Conservation (phyloP, 148 eudicot species). For the Chenopodium berlandieri region DNA sequence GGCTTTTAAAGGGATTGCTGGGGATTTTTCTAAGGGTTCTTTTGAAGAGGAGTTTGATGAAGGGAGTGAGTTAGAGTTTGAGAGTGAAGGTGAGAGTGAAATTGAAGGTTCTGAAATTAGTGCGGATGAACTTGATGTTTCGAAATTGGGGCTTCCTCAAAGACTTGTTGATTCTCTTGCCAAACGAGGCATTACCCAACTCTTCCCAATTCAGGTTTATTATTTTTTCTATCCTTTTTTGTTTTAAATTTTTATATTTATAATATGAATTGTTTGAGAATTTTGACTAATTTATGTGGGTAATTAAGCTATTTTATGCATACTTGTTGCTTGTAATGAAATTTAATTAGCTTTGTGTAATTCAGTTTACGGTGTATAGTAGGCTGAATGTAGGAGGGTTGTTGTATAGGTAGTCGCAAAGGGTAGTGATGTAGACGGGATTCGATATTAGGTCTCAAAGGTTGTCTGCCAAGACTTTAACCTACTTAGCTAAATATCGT, state of each 20-base stretch:
- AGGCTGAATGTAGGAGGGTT: neutral
- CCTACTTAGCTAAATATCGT: neutral
- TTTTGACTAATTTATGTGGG: no score
- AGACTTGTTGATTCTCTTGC: slow-evolving; percentile 63
- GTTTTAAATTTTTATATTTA: neutral
- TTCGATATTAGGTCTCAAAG: neutral
- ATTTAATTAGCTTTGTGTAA: neutral
- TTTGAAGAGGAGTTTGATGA: slow-evolving; percentile 28
- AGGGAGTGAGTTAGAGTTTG: slow-evolving; percentile 25
- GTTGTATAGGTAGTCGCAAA: neutral
- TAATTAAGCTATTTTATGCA: neutral
- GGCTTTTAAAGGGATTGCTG: slow-evolving; percentile 65
- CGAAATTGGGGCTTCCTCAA: slow-evolving; percentile 65
- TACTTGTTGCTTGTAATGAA: neutral
- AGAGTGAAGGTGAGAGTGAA: slow-evolving; percentile 30
- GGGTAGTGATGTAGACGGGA: neutral
- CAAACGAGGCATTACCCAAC: slow-evolving; percentile 69
- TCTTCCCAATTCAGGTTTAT: slow-evolving; percentile 88
- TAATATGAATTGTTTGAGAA: no score
- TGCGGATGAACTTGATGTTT: slow-evolving; percentile 61
- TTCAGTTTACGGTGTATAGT: neutral
- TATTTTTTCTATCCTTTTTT: neutral
- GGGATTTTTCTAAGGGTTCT: slow-evolving; percentile 41
- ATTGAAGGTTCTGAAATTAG: slow-evolving; percentile 19
- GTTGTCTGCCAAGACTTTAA: neutral